phyloP scores from a whole-genome alignment of 2,329 filamentous ascomycete species.

The Paradendryphiella salina region DNA sequence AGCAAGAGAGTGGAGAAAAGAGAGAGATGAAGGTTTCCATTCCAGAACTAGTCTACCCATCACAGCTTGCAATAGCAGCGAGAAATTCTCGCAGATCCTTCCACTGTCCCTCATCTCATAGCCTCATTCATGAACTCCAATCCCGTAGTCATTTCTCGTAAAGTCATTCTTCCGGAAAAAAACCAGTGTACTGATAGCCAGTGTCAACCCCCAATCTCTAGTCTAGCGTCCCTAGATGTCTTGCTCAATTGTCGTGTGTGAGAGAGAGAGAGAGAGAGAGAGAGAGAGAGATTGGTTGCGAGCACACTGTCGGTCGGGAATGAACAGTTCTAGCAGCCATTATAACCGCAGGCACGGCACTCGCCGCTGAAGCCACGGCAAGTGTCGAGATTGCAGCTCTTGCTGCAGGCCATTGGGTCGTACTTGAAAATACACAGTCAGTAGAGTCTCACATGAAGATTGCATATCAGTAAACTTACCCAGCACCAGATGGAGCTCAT shows the following conservation, averaged over 20 bases:
- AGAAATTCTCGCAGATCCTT: not conserved
- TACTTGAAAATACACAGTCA: not conserved
- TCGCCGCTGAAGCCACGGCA: too few relatives aligned
- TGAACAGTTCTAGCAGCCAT: too few relatives aligned
- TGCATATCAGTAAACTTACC: not conserved
- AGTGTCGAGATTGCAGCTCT: not conserved
- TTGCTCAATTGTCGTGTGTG: too few relatives aligned
- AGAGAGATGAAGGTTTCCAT: not conserved
- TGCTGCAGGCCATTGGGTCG: not conserved
- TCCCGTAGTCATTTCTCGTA: not conserved
- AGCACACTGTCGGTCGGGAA: too few relatives aligned
- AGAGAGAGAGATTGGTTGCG: too few relatives aligned
- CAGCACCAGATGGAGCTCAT: not conserved
- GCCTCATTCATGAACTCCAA: not conserved
- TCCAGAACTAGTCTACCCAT: not conserved
- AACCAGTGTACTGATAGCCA: too few relatives aligned
- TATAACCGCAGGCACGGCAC: too few relatives aligned
- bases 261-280: too few relatives aligned
- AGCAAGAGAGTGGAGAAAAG: not conserved
- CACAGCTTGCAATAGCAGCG: not conserved
- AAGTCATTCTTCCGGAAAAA: too few relatives aligned
- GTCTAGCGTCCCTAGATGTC: too few relatives aligned
- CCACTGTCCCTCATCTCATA: not conserved
- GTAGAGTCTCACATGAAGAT: not conserved
- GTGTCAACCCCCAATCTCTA: too few relatives aligned